Evolutionary conservation across 305 asterid genomes (phyloP).

Genomic region (Stenogyne calaminthoides): DNA sequence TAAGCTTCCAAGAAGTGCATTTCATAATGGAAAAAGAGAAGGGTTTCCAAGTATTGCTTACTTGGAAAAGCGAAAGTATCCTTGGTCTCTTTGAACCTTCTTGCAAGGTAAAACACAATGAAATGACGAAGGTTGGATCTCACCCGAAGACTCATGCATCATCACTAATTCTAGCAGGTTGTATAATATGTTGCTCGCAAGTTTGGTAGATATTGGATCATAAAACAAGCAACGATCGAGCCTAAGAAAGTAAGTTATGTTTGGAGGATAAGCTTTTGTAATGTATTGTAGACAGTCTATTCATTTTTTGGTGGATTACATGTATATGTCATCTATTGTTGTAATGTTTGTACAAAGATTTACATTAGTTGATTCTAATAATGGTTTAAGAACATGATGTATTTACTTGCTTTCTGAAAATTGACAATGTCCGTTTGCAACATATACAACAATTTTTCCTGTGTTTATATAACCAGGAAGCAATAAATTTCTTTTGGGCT

Average conservation of each 20-base stretch:
- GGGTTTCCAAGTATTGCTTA: conserved; percentile 8
- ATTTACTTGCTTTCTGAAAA: neutral
- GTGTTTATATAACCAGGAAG: too few relatives aligned
- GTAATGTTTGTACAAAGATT: conserved; percentile 11
- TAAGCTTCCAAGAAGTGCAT: neutral
- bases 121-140: conserved; percentile 10
- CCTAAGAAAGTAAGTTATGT: neutral
- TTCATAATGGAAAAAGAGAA: conserved; percentile 15
- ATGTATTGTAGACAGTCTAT: neutral
- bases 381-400: neutral
- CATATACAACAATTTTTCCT: neutral
- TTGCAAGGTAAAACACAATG: neutral
- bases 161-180: neutral
- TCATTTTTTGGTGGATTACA: neutral
- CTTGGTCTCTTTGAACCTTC: conserved; percentile 1
- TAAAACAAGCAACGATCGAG: neutral
- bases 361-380: conserved; percentile 19
- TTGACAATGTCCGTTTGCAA: neutral
- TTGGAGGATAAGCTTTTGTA: neutral
- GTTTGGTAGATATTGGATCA: neutral
- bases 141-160: neutral
- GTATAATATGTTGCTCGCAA: neutral
- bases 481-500: too few relatives aligned
- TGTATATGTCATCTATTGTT: neutral
- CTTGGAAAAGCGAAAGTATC: neutral